Base-by-base conservation (phyloP, 1,284 basidiomycete genomes). In the Cryptococcus amylolentus region DNA sequence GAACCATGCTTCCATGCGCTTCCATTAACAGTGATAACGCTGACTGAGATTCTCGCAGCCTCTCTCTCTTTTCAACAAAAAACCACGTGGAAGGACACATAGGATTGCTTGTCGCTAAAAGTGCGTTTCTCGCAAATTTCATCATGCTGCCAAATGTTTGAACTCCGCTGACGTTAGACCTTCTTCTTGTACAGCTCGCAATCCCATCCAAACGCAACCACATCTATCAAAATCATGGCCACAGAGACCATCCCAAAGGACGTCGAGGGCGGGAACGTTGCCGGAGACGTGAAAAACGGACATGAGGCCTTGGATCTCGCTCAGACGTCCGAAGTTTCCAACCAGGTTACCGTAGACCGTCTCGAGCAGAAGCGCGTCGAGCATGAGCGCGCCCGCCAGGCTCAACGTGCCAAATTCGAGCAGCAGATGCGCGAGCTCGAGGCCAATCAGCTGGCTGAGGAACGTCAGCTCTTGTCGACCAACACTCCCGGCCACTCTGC, bases 371-470 rank as follows among this genome's bases (percentile, higher is more conserved):
- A 93, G 76, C 88, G 91, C 67, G 79, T 89, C 63, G 90, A 94
- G 76, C 90, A 95, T 73, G 90, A 94, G 76, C 70, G 88, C 55
- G 89, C 91, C 78, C 88, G 91, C 64, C 79, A 80, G 46, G 77
- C 89, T 55, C 92, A 95, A 76, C 86, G 91, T 70, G 88, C 87
- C 76, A 79, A 89, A 67, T 95, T 96, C 73, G 93, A 94, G 77
- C 89, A 93, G 67, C 90, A 95, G 78, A 94, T 95, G 88, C 85
- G 87, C 54, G 86, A 83, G 63, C 83, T 96, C 59, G 93, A 96
- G 77, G 88, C 90, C 66, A 88, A 92, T 74, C 92, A 96, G 77
- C 86, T 87, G 18, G 87, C 79, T 20, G 78, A 91, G 71, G 81
- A 81, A 63, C 65, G 67, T 42, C 64, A 89, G 88, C 73, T 82